A percentile compares a stretch with the other conserved stretches of the same genome.
These are phyloP conservation scores for Aspergillus homomorphus DNA, from an alignment of 495 filamentous ascomycete species.

Conservation along the genomic window DNA sequence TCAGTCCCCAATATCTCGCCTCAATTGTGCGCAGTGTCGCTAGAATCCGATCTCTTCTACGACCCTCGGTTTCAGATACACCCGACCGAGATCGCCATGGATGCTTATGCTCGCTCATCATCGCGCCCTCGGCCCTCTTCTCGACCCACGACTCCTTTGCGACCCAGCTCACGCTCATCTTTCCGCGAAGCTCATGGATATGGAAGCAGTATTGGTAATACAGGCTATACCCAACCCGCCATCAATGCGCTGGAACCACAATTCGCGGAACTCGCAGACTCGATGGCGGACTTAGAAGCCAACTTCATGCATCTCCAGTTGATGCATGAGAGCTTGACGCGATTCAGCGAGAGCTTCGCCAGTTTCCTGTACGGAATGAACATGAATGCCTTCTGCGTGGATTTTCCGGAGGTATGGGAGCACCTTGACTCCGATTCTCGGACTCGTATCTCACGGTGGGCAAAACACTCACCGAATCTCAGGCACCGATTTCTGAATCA, in stretches of 20 bases:
- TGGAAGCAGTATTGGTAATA: constrained; percentile 38
- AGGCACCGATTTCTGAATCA: constrained; percentile 68
- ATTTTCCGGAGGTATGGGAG: constrained; percentile 80
- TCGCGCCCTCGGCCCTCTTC: constrained; percentile 53
- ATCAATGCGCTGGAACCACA: constrained; percentile 80
- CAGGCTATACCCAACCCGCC: constrained; percentile 59
- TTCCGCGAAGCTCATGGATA: constrained; percentile 67
- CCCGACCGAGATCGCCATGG: constrained; percentile 26
- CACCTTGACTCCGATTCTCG: constrained; percentile 36
- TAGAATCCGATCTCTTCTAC: no score
- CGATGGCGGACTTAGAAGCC: constrained; percentile 90
- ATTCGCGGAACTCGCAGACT: constrained; percentile 91
- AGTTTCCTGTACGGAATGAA: constrained; percentile 94
- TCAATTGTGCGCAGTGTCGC: not conserved
- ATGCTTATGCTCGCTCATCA: constrained; percentile 34
- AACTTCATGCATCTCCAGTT: constrained; percentile 97
- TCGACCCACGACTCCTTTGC: constrained; percentile 88
- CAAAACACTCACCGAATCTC: constrained; percentile 10
- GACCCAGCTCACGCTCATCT: constrained; percentile 85
- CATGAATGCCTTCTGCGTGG: constrained; percentile 98
- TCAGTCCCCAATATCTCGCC: not conserved
- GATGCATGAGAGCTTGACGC: constrained; percentile 92
- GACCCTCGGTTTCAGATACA: no score
- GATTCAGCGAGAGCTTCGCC: constrained; percentile 95
- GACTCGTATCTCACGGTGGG: constrained; percentile 51